Evolutionary conservation across 2,329 filamentous ascomycete genomes (phyloP), one percentile per base, ranked within the genome.

Genomic region (Pyrenochaeta sp.): DNA sequence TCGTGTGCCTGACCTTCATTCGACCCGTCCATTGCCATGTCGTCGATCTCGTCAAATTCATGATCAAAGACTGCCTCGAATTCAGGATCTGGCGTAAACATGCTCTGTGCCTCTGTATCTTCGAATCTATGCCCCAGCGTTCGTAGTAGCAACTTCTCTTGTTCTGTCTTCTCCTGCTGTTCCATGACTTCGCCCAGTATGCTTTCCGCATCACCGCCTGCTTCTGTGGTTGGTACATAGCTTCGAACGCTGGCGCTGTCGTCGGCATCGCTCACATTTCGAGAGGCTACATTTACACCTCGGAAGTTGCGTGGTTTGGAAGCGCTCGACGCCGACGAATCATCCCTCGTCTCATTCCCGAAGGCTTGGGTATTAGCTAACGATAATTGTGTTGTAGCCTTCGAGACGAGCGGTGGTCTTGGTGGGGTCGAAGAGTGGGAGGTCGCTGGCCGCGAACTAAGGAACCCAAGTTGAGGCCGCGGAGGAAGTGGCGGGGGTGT

Each of bases 301-400:
- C 76, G 70, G 51, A 73, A 71, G 57, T 77, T 78, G 40, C 76
- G 76, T 54, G 77, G 72, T 36, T 77, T 75, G 19, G 80, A 79
- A n/a, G 65, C 64, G 5, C 62, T 58, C 6, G 72, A 66, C 1
- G 72, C 65, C n/a, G 64, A 47, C 9, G 67, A 76, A 58, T 50
- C 72, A 58, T 67, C 73, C 50, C 42, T 57, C 40, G 61, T 58
- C 49, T 73, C 67, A 25, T 92, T 91, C 10, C 87, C 88, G 62
- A 91, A 90, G 1, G 88, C 88, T 49, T 93, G 83, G 0, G 90
- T 91, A 65, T 94, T 93, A 61, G 93, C 85, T 15, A 92, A 85
- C 0, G 92, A 94, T 13, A 98, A 73, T 9, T 93, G 93, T 0
- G 93, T 97, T 3, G 93, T 97, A 47, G 94, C 88, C 58, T 87